These are phyloP conservation scores for Urostyla sp. DNA, from an alignment of 73 alveolate species.

Conservation along the genomic window DNA sequence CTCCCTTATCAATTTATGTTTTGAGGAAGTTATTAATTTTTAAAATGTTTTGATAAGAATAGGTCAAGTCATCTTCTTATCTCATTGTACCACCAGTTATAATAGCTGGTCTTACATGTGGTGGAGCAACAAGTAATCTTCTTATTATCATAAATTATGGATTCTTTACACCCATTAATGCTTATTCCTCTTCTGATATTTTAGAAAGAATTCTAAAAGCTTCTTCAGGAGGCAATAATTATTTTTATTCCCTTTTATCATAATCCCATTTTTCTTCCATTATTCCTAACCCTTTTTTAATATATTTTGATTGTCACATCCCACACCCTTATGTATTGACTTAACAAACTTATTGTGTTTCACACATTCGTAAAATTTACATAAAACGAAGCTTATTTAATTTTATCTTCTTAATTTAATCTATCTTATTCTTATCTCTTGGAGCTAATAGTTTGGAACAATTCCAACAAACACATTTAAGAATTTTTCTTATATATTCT, in stretches of 20 bases:
- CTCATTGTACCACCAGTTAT: constrained; percentile 75
- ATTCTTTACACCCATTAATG: constrained; percentile 83
- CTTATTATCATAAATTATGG: constrained; percentile 84
- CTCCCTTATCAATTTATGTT: constrained; percentile 65
- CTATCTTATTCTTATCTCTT: constrained; percentile 62
- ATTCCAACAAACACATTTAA: constrained; percentile 85
- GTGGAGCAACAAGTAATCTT: constrained; percentile 94
- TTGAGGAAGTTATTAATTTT: constrained; percentile 72
- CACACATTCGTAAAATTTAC: neutral
- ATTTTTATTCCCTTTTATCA: constrained; percentile 45
- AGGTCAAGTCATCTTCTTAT: constrained; percentile 95
- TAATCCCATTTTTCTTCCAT: constrained; percentile 58
- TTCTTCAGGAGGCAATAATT: constrained; percentile 76
- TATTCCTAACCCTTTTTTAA: constrained; percentile 64
- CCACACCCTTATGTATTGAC: constrained; percentile 87
- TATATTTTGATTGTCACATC: constrained; percentile 74
- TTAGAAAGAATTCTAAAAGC: constrained; percentile 65
- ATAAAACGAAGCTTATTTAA: constrained; percentile 80
- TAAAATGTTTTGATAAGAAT: constrained; percentile 82
- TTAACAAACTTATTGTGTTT: constrained; percentile 23
- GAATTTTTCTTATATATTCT: constrained; percentile 76
- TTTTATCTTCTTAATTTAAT: constrained; percentile 65
- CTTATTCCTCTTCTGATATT: constrained; percentile 75
- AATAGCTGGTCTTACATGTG: constrained; percentile 95
- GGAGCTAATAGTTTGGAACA: constrained; percentile 82